Percentiles rank a stretch among this genome's conserved stretches.
These are phyloP conservation scores for Pythium folliculosum DNA, from an alignment of 352 stramenopile species.

Conservation along the genomic window DNA sequence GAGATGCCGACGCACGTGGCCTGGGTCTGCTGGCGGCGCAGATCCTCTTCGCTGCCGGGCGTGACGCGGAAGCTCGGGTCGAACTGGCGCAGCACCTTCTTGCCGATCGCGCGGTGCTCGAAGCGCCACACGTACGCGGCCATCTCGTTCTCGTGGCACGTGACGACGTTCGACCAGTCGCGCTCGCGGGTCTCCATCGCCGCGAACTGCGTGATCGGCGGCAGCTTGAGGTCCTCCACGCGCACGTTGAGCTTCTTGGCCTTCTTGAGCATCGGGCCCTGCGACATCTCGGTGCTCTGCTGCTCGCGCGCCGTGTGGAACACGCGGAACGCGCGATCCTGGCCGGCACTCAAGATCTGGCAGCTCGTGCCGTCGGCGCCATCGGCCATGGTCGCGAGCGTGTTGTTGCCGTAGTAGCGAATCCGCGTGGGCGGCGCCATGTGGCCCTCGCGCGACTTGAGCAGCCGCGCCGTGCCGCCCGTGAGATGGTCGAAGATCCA, in stretches of 20 bases:
- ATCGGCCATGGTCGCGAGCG: conserved; percentile 79
- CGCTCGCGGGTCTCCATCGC: conserved; percentile 87
- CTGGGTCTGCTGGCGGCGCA: conserved; percentile 65
- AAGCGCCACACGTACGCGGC: conserved; percentile 96
- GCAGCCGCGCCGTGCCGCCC: conserved; percentile 72
- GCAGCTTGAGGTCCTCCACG: conserved; percentile 89
- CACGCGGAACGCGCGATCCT: conserved; percentile 89
- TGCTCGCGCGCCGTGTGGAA: conserved; percentile 92
- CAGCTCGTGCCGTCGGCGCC: conserved; percentile 84
- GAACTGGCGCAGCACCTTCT: conserved; percentile 91
- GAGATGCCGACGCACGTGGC: conserved; percentile 77
- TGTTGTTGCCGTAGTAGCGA: conserved; percentile 92
- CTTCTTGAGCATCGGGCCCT: conserved; percentile 91
- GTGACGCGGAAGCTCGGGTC: conserved; percentile 69
- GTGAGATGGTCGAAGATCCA: conserved; percentile 94
- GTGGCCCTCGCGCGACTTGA: conserved; percentile 90
- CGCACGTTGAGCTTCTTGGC: conserved; percentile 87
- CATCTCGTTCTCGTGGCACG: conserved; percentile 92
- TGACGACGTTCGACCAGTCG: conserved; percentile 95
- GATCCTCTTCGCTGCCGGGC: conserved; percentile 56
- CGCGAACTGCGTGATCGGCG: conserved; percentile 91
- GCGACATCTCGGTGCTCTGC: conserved; percentile 89
- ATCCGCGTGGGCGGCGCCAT: conserved; percentile 81
- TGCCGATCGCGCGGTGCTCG: conserved; percentile 90
- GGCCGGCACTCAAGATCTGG: conserved; percentile 90